Evolutionary conservation across 106 monocot genomes (phyloP).

Genomic region (Posidonia australis): DNA sequence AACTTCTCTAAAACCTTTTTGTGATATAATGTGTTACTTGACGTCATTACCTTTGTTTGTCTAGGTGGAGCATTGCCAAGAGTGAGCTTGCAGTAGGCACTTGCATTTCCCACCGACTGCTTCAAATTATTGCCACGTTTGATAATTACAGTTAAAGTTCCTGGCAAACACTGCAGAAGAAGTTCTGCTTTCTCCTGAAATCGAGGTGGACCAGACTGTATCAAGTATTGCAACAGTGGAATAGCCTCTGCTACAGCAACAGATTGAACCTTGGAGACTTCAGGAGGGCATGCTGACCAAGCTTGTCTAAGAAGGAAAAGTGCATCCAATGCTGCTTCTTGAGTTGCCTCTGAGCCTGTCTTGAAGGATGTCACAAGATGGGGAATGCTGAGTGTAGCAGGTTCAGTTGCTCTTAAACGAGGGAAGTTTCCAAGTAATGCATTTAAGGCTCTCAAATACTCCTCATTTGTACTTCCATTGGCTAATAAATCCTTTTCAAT

Average conservation of each 20-base stretch:
- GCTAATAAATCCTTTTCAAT: conserved; percentile 73
- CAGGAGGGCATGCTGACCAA: conserved; percentile 67
- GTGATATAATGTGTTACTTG: neutral
- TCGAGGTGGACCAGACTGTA: conserved; percentile 78
- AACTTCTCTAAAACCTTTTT: neutral
- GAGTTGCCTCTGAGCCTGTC: conserved; percentile 57
- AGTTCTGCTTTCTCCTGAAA: conserved; percentile 85
- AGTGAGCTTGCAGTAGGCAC: conserved; percentile 72
- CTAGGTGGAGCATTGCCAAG: conserved; percentile 70
- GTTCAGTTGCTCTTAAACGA: conserved; percentile 70
- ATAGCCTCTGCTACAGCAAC: conserved; percentile 76
- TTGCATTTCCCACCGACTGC: conserved; percentile 85
- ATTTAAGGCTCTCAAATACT: conserved; percentile 56
- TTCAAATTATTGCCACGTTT: conserved; percentile 82
- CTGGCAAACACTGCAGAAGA: conserved; percentile 70
- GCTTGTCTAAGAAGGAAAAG: conserved; percentile 75
- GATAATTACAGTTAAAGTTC: conserved; percentile 73
- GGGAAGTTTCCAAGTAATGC: conserved; percentile 76
- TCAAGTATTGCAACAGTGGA: conserved; percentile 62
- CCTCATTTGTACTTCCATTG: conserved; percentile 53
- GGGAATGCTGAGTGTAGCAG: conserved; percentile 77
- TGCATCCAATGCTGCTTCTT: conserved; percentile 68
- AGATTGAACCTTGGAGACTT: conserved; percentile 73
- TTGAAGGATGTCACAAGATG: conserved; percentile 68
- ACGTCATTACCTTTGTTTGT: conserved; percentile 52